phyloP scores from a whole-genome alignment of 75 land plant species.

The Isoetes taiwanensis region DNA sequence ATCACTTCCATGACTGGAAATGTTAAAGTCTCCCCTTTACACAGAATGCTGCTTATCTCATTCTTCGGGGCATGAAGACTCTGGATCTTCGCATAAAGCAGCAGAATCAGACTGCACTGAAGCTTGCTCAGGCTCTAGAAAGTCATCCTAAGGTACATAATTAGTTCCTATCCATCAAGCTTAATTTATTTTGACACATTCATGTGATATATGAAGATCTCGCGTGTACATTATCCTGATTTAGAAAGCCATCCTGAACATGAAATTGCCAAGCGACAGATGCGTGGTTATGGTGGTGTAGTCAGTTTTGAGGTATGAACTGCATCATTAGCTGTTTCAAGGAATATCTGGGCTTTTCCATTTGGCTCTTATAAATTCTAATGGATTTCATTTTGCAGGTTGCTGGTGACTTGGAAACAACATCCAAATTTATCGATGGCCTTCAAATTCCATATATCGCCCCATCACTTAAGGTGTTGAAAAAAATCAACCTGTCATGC shows the following conservation, averaged over 20 bases:
- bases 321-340: too few species aligned
- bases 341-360: too few species aligned
- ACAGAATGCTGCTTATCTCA: conserved; percentile 87
- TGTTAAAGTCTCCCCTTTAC: too few species aligned
- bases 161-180: neutral
- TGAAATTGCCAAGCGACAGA: conserved; percentile 75
- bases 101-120: conserved; percentile 72
- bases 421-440: conserved; percentile 61
- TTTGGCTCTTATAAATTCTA: too few species aligned
- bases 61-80: conserved; percentile 92
- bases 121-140: conserved; percentile 86
- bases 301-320: conserved; percentile 92
- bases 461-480: conserved; percentile 89
- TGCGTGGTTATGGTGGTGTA: conserved; percentile 98
- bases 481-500: too few species aligned
- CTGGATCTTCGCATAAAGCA: conserved; percentile 90
- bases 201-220: conserved; percentile 25
- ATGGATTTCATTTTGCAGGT: too few species aligned
- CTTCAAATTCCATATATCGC: conserved; percentile 86
- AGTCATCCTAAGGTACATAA: conserved; percentile 81
- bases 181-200: neutral
- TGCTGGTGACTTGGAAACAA: conserved; percentile 58
- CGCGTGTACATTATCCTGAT: conserved; percentile 86
- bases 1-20: too few species aligned
- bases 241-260: conserved; percentile 94